Evolutionary conservation across 2,329 filamentous ascomycete genomes (phyloP).

Genomic region (Chaetomium olivaceum): DNA sequence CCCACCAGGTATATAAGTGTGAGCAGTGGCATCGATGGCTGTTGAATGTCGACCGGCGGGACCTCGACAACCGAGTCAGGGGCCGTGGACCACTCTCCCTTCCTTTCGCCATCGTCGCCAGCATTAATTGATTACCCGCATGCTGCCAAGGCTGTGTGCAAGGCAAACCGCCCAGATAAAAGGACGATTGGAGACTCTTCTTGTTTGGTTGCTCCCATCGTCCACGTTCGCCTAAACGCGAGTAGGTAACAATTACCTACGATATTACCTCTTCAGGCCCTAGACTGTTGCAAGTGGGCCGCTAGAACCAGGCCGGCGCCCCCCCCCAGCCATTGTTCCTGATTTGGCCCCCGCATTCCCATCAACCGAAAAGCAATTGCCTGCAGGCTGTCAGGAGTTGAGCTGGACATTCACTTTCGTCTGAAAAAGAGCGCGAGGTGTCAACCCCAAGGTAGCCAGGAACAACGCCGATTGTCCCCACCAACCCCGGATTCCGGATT

Average conservation of each 20-base stretch:
- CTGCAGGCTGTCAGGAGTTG: background rate
- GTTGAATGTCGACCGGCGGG: background rate
- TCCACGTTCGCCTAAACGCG: slow-evolving; percentile 8
- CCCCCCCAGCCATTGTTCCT: slow-evolving; percentile 1
- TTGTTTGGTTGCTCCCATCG: background rate
- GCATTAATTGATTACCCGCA: background rate
- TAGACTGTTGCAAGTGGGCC: slow-evolving; percentile 12
- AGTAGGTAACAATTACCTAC: slow-evolving; percentile 3
- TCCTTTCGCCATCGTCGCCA: background rate
- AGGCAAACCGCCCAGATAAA: background rate
- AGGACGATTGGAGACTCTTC: background rate
- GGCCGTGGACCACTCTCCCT: background rate
- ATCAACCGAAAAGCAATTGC: background rate
- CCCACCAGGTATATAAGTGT: background rate
- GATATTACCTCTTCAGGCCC: slow-evolving; percentile 10
- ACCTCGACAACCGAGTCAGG: background rate
- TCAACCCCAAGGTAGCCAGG: background rate
- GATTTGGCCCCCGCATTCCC: slow-evolving; percentile 11
- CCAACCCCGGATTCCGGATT: slow-evolving; percentile 10
- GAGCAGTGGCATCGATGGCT: background rate
- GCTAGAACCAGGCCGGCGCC: background rate
- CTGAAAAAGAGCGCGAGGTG: background rate
- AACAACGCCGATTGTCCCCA: slow-evolving; percentile 12
- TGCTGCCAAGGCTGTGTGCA: background rate
- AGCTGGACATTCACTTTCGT: background rate